phyloP scores from a whole-genome alignment of 129 eudicot genomes.

The Helichrysum umbraculigerum region DNA sequence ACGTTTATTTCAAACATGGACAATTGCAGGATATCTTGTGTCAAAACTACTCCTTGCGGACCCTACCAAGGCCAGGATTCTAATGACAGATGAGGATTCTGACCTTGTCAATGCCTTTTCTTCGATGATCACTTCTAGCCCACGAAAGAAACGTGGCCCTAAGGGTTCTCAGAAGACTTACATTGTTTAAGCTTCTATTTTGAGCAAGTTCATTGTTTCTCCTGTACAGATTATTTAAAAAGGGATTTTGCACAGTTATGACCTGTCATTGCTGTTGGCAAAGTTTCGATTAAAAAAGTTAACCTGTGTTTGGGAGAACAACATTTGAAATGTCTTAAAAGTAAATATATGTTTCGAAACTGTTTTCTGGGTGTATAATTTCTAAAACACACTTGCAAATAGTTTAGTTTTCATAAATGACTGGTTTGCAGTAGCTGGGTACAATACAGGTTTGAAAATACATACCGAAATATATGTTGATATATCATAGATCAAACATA shows the following conservation, averaged over 20 bases:
- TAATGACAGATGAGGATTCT: constrained; percentile 54
- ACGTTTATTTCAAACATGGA: constrained; percentile 64
- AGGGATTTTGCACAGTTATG: constrained; percentile 4
- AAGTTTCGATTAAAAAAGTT: too few species aligned
- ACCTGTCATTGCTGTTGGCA: too few species aligned
- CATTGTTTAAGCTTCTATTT: constrained; percentile 41
- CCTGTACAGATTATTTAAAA: constrained; percentile 20
- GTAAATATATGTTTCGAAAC: too few species aligned
- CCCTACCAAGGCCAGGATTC: constrained; percentile 51
- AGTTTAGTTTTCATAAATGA: too few species aligned
- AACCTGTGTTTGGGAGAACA: too few species aligned
- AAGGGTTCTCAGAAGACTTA: constrained; percentile 54
- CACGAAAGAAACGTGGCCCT: constrained; percentile 63
- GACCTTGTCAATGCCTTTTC: constrained; percentile 52
- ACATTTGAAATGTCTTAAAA: not conserved
- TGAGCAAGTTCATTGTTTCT: constrained; percentile 6
- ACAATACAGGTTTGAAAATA: too few species aligned
- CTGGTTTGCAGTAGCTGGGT: too few species aligned
- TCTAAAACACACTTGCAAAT: too few species aligned
- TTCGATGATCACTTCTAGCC: constrained; percentile 50
- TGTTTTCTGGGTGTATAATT: too few species aligned
- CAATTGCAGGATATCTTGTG: constrained; percentile 72
- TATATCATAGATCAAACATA: too few species aligned
- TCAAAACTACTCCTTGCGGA: constrained; percentile 54
- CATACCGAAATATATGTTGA: too few species aligned